Conservation (phyloP, 2,329 filamentous ascomycete genomes). For the Ceratocystis albifundus region DNA sequence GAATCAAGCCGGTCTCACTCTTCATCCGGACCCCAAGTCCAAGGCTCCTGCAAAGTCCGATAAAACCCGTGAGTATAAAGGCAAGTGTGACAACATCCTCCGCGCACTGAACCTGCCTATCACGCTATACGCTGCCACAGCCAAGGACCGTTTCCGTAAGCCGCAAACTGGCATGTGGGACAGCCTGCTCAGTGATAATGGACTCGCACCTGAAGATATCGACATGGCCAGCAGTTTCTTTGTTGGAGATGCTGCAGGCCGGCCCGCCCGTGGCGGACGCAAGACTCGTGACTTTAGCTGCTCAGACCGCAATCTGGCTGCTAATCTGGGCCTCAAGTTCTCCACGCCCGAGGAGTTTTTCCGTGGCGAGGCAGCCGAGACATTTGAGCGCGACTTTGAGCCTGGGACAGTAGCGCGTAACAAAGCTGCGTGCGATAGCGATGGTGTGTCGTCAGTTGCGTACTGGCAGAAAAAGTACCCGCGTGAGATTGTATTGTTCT, state of each 20-base stretch:
- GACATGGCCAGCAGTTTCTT: conserved; percentile 66
- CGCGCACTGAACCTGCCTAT: conserved; percentile 62
- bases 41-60: conserved; percentile 49
- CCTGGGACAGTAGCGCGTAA: conserved; percentile 42
- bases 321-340: conserved; percentile 71
- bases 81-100: conserved; percentile 61
- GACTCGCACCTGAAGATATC: conserved; percentile 45
- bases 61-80: conserved; percentile 68
- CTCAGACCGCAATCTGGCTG: conserved; percentile 66
- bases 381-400: conserved; percentile 62
- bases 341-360: conserved; percentile 90
- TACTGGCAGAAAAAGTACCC: conserved; percentile 48
- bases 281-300: conserved; percentile 50
- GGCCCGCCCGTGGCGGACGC: conserved; percentile 34
- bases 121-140: conserved; percentile 76
- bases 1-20: conserved; percentile 74
- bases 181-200: conserved; percentile 47
- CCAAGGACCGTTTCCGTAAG: conserved; percentile 72
- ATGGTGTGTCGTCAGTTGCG: conserved; percentile 27
- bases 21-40: conserved; percentile 61
- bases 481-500: conserved; percentile 71
- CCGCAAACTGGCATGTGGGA: conserved; percentile 84
- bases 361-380: conserved; percentile 51
- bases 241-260: conserved; percentile 73
- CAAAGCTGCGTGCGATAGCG: conserved; percentile 25